Base-by-base conservation (phyloP, 345 rosid species). In the Cardamine chenopodiifolia region DNA sequence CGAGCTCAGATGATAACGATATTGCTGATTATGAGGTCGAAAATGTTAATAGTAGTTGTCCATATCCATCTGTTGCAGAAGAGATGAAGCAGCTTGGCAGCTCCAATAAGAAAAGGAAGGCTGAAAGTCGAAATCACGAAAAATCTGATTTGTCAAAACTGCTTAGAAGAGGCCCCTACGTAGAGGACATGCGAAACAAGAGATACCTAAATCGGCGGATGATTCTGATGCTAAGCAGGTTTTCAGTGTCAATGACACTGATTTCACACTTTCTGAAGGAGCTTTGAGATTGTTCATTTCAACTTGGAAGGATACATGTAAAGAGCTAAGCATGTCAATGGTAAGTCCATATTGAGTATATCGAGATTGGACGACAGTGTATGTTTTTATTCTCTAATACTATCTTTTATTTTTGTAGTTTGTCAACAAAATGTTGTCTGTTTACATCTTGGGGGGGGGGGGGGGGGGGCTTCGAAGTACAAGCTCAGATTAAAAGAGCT, bases 291-390 rank as follows among this genome's bases (percentile, higher is more conserved):
- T 67, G 71, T 94, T 94, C 82, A 81, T 87, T 75, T 79, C 93
- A 72, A 88, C 89, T 31, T 94, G 96, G 97, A 91, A 88, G 84
- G 90, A 83, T 53, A 79, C 87, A 42, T 94, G 95, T 71, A 83
- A 80, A 81, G 90, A 86, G 78, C 73, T 80, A 52, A 71, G 81
- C 66, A 78, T 81, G 40, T 60, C 74, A 25, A 83, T 85, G 85
- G 98, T 94, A 83, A 31, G 78, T 76, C 39, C 42, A 53, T 66
- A 55, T 29, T 80, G 23, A 31, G 23, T 31, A 57, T 9, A 57
- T 25, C 26, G 26, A 25, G 26, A 25, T 25, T 25, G 26, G 26
- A 25, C 26, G n/a, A n/a, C n/a, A n/a, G n/a, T n/a, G n/a, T n/a
- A n/a, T n/a, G n/a, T n/a, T n/a, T n/a, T n/a, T n/a, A n/a, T n/a